Percentiles rank a stretch among this genome's conserved stretches.
phyloP scores from a whole-genome alignment of 768 basidiomycete genomes.

The Agrocybe praecox region DNA sequence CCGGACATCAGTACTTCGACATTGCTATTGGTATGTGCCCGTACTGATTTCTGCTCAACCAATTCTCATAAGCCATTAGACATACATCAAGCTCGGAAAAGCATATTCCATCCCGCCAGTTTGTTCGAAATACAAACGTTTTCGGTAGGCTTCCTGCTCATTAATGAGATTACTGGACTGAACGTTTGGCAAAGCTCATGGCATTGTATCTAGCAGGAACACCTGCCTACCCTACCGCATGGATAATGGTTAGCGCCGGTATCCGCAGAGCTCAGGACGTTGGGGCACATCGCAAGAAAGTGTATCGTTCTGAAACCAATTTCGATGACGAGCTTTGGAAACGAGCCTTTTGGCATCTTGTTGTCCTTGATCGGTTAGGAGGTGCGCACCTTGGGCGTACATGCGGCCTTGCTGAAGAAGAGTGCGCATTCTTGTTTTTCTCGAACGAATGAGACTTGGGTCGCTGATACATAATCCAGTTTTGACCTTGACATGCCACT shows the following conservation, averaged over 20 bases:
- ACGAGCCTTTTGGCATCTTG: conserved; percentile 75
- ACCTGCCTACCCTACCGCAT: conserved; percentile 48
- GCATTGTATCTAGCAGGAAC: conserved; percentile 58
- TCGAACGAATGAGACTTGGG: neutral
- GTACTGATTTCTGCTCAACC: neutral
- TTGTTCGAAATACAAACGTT: conserved; percentile 65
- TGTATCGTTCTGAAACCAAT: conserved; percentile 48
- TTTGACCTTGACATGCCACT: conserved; percentile 83
- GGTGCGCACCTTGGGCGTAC: conserved; percentile 58
- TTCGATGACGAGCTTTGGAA: conserved; percentile 76
- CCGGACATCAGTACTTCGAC: conserved; percentile 51
- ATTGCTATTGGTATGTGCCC: conserved; percentile 45
- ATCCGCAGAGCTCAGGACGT: conserved; percentile 72
- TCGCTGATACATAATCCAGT: conserved; percentile 35
- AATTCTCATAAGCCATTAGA: conserved; percentile 33
- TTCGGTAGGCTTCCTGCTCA: conserved; percentile 18
- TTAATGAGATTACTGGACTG: neutral
- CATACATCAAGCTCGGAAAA: conserved; percentile 50
- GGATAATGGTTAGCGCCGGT: conserved; percentile 57
- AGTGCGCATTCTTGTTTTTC: conserved; percentile 42
- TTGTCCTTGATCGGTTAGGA: conserved; percentile 59
- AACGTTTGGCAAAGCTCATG: conserved; percentile 40
- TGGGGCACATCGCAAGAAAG: conserved; percentile 71
- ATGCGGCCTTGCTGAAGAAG: conserved; percentile 62
- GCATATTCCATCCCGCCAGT: conserved; percentile 55